Evolutionary conservation across 768 basidiomycete species (phyloP).

Genomic region (Tephrocybe sp.): DNA sequence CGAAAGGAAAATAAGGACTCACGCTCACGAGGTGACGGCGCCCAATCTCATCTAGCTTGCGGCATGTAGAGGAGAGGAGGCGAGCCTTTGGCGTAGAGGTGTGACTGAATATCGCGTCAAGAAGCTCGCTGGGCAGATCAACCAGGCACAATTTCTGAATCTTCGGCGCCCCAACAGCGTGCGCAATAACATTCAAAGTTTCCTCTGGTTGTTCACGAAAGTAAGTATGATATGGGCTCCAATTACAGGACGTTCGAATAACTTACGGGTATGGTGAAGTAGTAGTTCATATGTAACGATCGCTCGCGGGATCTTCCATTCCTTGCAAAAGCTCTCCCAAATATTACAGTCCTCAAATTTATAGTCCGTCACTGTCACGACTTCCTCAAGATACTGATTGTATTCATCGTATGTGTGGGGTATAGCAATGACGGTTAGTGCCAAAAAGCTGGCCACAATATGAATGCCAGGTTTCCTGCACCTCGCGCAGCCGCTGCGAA

Average conservation of each 20-base stretch:
- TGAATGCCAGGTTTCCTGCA: neutral
- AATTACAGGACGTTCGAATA: neutral
- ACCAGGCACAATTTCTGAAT: neutral
- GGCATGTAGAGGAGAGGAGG: neutral
- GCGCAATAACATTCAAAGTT: neutral
- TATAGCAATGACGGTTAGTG: neutral
- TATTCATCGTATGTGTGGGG: no score
- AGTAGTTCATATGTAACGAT: neutral
- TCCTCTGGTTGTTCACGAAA: neutral
- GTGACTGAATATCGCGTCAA: neutral
- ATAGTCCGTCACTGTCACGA: no score
- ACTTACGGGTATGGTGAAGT: neutral
- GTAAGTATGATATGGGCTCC: neutral
- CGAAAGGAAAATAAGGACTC: neutral
- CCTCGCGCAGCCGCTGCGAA: no score
- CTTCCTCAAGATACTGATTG: no score
- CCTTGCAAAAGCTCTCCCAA: neutral
- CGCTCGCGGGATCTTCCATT: neutral
- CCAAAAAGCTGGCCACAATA: neutral
- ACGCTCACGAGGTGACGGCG: neutral
- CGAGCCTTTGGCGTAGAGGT: neutral
- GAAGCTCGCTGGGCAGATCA: constrained; percentile 2
- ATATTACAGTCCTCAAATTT: neutral
- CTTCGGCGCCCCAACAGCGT: neutral
- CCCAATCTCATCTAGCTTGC: neutral